These are phyloP conservation scores for Russula virescens DNA, from an alignment of 768 basidiomycete genomes.

Conservation along the genomic window DNA sequence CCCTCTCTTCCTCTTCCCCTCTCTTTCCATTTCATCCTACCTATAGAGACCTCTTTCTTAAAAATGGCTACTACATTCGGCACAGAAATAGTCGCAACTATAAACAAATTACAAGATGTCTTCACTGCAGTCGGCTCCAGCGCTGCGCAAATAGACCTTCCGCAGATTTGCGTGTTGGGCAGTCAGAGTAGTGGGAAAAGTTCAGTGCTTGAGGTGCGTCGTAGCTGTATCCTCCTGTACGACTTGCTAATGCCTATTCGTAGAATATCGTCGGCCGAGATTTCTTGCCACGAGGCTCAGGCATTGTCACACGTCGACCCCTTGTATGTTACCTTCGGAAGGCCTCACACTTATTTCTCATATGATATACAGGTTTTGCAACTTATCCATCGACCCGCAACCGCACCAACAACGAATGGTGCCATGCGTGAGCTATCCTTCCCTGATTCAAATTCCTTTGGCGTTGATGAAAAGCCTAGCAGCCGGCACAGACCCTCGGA, in stretches of 20 bases:
- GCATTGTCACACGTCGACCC: constrained; percentile 96
- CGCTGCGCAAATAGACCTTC: constrained; percentile 77
- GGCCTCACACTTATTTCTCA: constrained; percentile 5
- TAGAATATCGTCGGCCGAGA: constrained; percentile 98
- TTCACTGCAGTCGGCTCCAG: constrained; percentile 79
- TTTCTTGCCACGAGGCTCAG: constrained; percentile 97
- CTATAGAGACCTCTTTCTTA: constrained; percentile 3
- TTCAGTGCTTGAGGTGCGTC: constrained; percentile 78
- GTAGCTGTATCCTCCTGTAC: neutral
- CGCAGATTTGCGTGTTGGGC: constrained; percentile 87
- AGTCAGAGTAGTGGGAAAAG: constrained; percentile 93
- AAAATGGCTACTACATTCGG: constrained; percentile 60
- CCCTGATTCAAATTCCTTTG: neutral
- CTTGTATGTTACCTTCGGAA: constrained; percentile 49
- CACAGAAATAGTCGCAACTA: constrained; percentile 69
- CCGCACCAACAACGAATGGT: constrained; percentile 40
- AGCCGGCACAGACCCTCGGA: constrained; percentile 54
- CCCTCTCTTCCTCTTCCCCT: neutral
- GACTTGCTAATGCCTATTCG: neutral
- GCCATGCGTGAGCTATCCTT: constrained; percentile 29
- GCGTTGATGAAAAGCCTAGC: neutral
- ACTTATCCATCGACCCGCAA: constrained; percentile 80
- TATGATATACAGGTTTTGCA: constrained; percentile 66
- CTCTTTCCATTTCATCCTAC: constrained; percentile 9
- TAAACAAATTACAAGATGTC: constrained; percentile 91